Evolutionary conservation across 495 filamentous ascomycete species (phyloP).

Genomic region (Penicillium riverlandense): DNA sequence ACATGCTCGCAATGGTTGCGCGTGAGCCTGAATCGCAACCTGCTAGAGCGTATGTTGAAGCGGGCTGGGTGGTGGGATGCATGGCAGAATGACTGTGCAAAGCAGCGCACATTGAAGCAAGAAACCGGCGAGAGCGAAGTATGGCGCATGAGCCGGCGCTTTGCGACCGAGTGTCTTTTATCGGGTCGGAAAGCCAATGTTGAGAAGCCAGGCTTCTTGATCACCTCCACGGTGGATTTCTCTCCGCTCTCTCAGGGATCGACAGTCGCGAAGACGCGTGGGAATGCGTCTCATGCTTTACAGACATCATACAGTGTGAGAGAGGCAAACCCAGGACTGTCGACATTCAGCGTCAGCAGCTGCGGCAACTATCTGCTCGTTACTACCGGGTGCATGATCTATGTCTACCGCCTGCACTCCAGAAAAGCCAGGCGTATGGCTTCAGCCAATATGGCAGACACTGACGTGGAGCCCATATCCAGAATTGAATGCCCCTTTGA

Average conservation of each 20-base stretch:
- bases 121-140: conserved; percentile 29
- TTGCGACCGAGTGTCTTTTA: conserved; percentile 56
- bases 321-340: background rate
- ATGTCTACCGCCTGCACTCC: conserved; percentile 49
- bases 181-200: conserved; percentile 42
- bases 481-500: conserved; percentile 52
- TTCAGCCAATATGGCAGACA: conserved; percentile 8
- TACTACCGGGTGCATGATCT: conserved; percentile 50
- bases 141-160: conserved; percentile 51
- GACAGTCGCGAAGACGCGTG: conserved; percentile 4
- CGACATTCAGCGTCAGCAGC: conserved; percentile 47
- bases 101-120: conserved; percentile 9
- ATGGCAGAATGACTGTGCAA: conserved; percentile 29
- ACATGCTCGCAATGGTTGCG: conserved; percentile 62
- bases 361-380: conserved; percentile 56
- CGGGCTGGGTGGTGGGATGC: conserved; percentile 54
- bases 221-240: conserved; percentile 26
- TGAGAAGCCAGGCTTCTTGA: conserved; percentile 36
- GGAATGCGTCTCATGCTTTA: background rate
- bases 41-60: conserved; percentile 49
- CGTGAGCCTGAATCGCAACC: conserved; percentile 45
- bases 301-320: background rate
- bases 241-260: conserved; percentile 17
- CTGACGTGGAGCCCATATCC: conserved; percentile 37
- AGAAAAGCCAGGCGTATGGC: conserved; percentile 9